Evolutionary conservation across 1,284 basidiomycete genomes (phyloP).

Genomic region (Meira nashicola): DNA sequence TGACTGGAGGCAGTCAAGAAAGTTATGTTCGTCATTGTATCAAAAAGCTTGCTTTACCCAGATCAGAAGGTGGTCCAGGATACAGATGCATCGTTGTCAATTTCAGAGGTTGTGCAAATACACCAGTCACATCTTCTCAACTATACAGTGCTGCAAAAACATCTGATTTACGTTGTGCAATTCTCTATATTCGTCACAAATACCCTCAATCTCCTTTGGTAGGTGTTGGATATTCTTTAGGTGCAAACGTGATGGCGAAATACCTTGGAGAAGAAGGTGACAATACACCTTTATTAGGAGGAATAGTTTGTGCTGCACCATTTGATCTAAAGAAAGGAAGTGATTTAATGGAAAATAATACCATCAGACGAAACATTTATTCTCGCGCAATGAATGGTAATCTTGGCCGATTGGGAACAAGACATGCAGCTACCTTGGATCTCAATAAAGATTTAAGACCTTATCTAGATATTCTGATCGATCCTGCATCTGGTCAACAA

Average conservation of each 20-base stretch:
- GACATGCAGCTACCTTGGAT: constrained; percentile 33
- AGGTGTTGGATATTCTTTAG: constrained; percentile 88
- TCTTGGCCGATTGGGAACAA: constrained; percentile 56
- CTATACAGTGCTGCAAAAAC: constrained; percentile 76
- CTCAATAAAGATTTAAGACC: constrained; percentile 36
- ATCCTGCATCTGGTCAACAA: constrained; percentile 13
- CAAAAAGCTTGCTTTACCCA: constrained; percentile 36
- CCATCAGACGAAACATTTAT: constrained; percentile 67
- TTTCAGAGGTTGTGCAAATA: constrained; percentile 86
- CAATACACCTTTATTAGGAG: constrained; percentile 65
- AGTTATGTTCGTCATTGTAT: constrained; percentile 47
- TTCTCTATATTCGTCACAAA: constrained; percentile 68
- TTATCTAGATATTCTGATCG: constrained; percentile 29
- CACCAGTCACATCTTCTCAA: constrained; percentile 67
- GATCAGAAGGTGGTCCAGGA: constrained; percentile 58
- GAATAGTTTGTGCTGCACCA: constrained; percentile 73
- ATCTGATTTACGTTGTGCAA: constrained; percentile 75
- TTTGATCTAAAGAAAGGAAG: constrained; percentile 64
- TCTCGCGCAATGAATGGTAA: constrained; percentile 78
- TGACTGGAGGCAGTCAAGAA: constrained; percentile 49
- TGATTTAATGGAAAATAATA: constrained; percentile 58
- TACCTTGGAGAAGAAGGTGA: constrained; percentile 83
- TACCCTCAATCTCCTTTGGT: constrained; percentile 78
- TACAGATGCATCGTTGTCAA: constrained; percentile 54
- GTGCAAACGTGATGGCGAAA: constrained; percentile 84